Conservation (phyloP, 1,139 yeast species). For the Zygosaccharomyces sapae region DNA sequence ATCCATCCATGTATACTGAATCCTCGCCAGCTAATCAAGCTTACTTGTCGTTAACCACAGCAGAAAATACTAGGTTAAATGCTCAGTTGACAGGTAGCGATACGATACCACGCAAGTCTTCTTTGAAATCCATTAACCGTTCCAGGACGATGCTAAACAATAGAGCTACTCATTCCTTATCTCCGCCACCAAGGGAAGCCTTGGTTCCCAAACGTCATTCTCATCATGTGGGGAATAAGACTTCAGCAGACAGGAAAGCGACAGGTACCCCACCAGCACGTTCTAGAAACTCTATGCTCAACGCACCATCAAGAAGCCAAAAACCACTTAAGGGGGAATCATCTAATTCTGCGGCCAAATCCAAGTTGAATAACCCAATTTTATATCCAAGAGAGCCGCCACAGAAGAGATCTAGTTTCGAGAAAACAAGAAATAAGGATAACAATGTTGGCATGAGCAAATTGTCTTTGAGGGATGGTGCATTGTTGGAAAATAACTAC, state of each 20-base stretch:
- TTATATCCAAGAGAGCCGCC: constrained; percentile 39
- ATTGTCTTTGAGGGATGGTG: constrained; percentile 38
- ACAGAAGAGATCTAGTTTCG: constrained; percentile 53
- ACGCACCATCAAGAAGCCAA: constrained; percentile 1
- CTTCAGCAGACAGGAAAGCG: background rate
- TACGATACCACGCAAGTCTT: constrained; percentile 14
- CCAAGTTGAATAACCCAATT: constrained; percentile 10
- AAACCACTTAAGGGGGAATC: background rate
- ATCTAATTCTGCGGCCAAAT: background rate
- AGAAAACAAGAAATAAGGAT: constrained; percentile 39
- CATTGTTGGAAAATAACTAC: constrained; percentile 12
- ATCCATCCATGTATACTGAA: constrained; percentile 14
- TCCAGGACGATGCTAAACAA: constrained; percentile 23
- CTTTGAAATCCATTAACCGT: constrained; percentile 15
- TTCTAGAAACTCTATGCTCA: background rate
- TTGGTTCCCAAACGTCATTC: constrained; percentile 16
- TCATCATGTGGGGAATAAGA: constrained; percentile 3
- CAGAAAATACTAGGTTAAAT: constrained; percentile 70
- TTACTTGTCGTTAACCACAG: constrained; percentile 64
- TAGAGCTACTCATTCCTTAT: constrained; percentile 9
- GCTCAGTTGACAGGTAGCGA: constrained; percentile 49
- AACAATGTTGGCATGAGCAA: constrained; percentile 38
- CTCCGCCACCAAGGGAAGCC: constrained; percentile 18
- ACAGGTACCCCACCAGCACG: background rate
- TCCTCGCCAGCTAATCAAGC: constrained; percentile 53